Conservation (phyloP, 2,329 filamentous ascomycete species). For the Aureobasidium namibiae region DNA sequence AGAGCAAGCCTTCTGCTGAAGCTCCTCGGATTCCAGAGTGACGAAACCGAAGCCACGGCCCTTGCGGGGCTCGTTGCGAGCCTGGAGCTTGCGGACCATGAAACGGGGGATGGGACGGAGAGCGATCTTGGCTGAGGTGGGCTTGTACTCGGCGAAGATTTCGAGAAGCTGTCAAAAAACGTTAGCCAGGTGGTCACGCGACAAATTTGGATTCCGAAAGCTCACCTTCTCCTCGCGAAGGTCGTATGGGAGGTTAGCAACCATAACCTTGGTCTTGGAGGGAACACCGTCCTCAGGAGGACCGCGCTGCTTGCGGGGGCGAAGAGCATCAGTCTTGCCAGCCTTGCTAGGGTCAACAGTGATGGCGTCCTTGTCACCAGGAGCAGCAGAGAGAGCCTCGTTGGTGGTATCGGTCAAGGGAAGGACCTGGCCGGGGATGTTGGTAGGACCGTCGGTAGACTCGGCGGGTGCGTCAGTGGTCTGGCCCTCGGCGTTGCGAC, state of each 20-base stretch:
- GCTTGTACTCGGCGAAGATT: slow-evolving; percentile 87
- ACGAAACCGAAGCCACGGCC: slow-evolving; percentile 98
- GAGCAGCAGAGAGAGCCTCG: slow-evolving; percentile 47
- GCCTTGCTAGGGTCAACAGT: slow-evolving; percentile 31
- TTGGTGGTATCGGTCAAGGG: slow-evolving; percentile 46
- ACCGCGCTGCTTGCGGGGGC: slow-evolving; percentile 72
- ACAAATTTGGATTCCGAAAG: slow-evolving; percentile 12
- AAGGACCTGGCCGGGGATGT: slow-evolving; percentile 43
- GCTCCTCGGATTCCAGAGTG: slow-evolving; percentile 86
- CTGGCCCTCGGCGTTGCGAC: slow-evolving; percentile 18
- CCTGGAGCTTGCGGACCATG: slow-evolving; percentile 99
- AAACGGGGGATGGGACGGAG: slow-evolving; percentile 97
- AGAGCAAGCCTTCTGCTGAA: slow-evolving; percentile 90
- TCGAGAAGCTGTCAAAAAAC: slow-evolving; percentile 69
- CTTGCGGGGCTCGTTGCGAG: slow-evolving; percentile 96
- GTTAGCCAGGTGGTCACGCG: not conserved
- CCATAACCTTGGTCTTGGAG: slow-evolving; percentile 99
- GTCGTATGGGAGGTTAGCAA: slow-evolving; percentile 97
- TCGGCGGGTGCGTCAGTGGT: slow-evolving; percentile 45
- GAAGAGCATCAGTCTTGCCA: slow-evolving; percentile 40
- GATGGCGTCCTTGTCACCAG: slow-evolving; percentile 38
- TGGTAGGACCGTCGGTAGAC: slow-evolving; percentile 39
- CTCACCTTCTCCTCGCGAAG: slow-evolving; percentile 91
- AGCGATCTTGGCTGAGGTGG: slow-evolving; percentile 93
- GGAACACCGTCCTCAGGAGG: slow-evolving; percentile 95